Percentiles rank a stretch among this genome's conserved stretches.
Evolutionary conservation across 257 asterid genomes (phyloP).

Genomic region (Solanum ossicruentum): DNA sequence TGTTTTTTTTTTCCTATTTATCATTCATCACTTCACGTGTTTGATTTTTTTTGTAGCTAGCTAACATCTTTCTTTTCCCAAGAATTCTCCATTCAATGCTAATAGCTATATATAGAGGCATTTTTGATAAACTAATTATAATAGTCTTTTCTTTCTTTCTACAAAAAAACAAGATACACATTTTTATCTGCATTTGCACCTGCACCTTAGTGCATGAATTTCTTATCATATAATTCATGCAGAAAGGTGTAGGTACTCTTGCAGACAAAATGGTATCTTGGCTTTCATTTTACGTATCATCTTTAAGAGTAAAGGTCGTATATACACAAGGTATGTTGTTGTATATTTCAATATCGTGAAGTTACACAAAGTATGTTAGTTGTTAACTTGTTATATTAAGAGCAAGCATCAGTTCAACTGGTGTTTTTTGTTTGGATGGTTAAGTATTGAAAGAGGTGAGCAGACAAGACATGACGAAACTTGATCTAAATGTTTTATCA

Average conservation of each 20-base stretch:
- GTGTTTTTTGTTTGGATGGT: background rate
- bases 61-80: background rate
- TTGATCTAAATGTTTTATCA: background rate
- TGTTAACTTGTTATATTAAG: background rate
- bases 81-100: background rate
- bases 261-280: slow-evolving; percentile 17
- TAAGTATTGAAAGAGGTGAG: too few species aligned
- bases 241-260: slow-evolving; percentile 11
- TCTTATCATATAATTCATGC: background rate
- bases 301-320: too few species aligned
- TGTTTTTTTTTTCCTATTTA: background rate
- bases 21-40: background rate
- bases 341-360: too few species aligned
- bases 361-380: too few species aligned
- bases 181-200: slow-evolving; percentile 29
- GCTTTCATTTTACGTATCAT: background rate
- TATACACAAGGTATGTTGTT: too few species aligned
- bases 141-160: background rate
- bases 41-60: background rate
- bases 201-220: slow-evolving; percentile 7
- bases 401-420: background rate
- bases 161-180: background rate
- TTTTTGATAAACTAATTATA: too few species aligned
- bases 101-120: too few species aligned
- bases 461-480: too few species aligned